A percentile compares a stretch with the other conserved stretches of the same genome.
These are phyloP conservation scores for Neltuma alba DNA, from an alignment of 306 rosid species.

Conservation along the genomic window DNA sequence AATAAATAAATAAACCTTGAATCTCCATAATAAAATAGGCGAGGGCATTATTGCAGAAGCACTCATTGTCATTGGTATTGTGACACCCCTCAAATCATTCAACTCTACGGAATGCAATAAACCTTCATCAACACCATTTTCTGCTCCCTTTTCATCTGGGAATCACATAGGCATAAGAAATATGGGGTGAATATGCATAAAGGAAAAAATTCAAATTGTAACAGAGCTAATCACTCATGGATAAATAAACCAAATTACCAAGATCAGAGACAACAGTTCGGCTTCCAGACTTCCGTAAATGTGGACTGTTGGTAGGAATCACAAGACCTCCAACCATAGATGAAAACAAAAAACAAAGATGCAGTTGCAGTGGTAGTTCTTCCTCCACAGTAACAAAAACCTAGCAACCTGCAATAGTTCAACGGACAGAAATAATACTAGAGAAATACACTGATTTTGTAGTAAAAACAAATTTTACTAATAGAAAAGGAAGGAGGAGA, in stretches of 20 bases:
- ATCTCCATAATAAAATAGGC: constrained; percentile 84
- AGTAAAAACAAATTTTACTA: constrained; percentile 1
- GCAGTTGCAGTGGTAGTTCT: constrained; percentile 24
- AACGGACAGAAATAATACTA: constrained; percentile 21
- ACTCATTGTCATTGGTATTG: constrained; percentile 47
- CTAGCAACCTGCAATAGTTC: constrained; percentile 48
- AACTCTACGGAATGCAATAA: constrained; percentile 54
- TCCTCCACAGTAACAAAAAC: constrained; percentile 34
- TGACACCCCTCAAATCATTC: constrained; percentile 55
- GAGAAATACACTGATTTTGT: not conserved
- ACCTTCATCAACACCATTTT: constrained; percentile 73
- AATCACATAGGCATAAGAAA: constrained; percentile 34
- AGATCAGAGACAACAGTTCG: constrained; percentile 77
- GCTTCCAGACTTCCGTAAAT: constrained; percentile 95
- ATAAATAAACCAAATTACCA: constrained; percentile 56
- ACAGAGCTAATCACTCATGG: not conserved
- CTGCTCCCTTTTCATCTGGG: constrained; percentile 61
- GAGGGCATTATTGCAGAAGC: constrained; percentile 74
- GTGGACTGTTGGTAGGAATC: constrained; percentile 76
- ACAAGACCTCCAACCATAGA: constrained; percentile 86
- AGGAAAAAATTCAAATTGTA: constrained; percentile 18
- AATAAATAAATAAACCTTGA: constrained; percentile 61
- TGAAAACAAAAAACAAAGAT: constrained; percentile 45
- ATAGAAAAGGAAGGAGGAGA: not conserved
- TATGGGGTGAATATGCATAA: not conserved